phyloP scores from a whole-genome alignment of 768 basidiomycete genomes.

The Cystobasidium onofrii region DNA sequence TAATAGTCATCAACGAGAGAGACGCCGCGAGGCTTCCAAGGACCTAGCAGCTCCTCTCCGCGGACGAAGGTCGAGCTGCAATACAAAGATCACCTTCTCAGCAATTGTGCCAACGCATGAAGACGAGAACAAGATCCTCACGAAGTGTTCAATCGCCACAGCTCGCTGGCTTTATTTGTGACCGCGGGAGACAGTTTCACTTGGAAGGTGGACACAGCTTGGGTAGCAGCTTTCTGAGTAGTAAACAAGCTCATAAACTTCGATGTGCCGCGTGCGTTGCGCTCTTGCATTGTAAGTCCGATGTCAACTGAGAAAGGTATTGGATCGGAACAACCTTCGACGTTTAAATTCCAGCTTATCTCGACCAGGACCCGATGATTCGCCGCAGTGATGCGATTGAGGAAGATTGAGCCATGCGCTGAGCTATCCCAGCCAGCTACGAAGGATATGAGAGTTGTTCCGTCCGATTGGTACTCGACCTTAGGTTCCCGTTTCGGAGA shows the following conservation, averaged over 20 bases:
- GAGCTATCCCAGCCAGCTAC: conserved; percentile 88
- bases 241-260: conserved; percentile 68
- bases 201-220: conserved; percentile 74
- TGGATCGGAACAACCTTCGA: conserved; percentile 76
- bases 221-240: conserved; percentile 65
- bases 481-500: conserved; percentile 59
- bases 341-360: conserved; percentile 65
- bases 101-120: no score
- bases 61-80: conserved; percentile 66
- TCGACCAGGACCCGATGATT: conserved; percentile 73
- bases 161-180: conserved; percentile 74
- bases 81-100: background rate
- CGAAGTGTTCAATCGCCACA: conserved; percentile 91
- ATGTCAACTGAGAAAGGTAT: conserved; percentile 83
- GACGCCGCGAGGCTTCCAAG: conserved; percentile 81
- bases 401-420: conserved; percentile 69
- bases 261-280: conserved; percentile 76
- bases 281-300: conserved; percentile 69
- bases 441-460: conserved; percentile 62
- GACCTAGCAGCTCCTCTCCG: conserved; percentile 73
- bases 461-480: conserved; percentile 72
- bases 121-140: conserved; percentile 49
- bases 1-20: conserved; percentile 79
- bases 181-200: conserved; percentile 72
- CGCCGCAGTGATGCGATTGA: conserved; percentile 73